Evolutionary conservation across 2,329 filamentous ascomycete genomes (phyloP).

Genomic region (Curvularia eragrostidis): DNA sequence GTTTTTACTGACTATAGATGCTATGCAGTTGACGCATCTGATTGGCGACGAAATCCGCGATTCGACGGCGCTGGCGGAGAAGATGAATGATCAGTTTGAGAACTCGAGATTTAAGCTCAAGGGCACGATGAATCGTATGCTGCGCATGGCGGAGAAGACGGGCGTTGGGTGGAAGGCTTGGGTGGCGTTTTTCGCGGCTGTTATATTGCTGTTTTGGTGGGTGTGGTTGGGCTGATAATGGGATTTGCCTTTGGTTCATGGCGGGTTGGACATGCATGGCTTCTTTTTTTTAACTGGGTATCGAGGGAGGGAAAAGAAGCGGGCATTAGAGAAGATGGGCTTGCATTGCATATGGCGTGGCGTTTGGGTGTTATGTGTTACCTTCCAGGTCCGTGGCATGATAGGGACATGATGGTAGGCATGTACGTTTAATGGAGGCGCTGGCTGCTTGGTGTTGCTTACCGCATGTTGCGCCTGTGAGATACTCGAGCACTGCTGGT

Average conservation of each 20-base stretch:
- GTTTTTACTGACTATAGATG: neutral
- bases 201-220: constrained; percentile 84
- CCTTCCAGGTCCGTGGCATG: too few relatives aligned
- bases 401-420: too few relatives aligned
- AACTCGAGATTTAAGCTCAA: constrained; percentile 78
- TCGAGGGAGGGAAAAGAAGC: neutral
- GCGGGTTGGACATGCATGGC: neutral
- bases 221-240: constrained; percentile 75
- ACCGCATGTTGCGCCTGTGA: too few relatives aligned
- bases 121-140: constrained; percentile 97
- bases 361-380: neutral
- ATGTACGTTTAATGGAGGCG: too few relatives aligned
- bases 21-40: constrained; percentile 75
- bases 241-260: too few relatives aligned
- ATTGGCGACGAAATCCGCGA: constrained; percentile 97
- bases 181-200: constrained; percentile 85
- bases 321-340: neutral
- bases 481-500: too few relatives aligned
- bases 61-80: constrained; percentile 84
- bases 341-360: constrained; percentile 11
- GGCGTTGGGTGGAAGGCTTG: constrained; percentile 97
- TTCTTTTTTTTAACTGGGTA: neutral
- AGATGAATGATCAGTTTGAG: constrained; percentile 96
- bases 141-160: constrained; percentile 91
- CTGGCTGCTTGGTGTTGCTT: too few relatives aligned